Evolutionary conservation across 192 early-diverging fungal species (phyloP).

Genomic region (Phycomyces blakesleeanus): DNA sequence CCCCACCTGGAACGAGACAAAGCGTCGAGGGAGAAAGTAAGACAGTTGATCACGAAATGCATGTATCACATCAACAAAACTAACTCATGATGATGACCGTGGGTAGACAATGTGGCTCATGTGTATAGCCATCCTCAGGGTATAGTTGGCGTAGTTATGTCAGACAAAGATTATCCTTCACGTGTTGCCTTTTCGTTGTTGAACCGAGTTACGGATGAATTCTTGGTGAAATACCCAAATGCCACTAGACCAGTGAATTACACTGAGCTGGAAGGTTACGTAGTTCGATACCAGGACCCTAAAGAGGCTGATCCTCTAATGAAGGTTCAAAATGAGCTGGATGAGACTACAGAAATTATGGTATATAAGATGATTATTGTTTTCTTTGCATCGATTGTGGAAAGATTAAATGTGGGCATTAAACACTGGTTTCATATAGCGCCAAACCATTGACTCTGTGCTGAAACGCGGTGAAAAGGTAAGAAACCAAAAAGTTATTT

Average conservation of each 20-base stretch:
- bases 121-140: constrained; percentile 71
- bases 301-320: constrained; percentile 87
- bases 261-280: constrained; percentile 68
- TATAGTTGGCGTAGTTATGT: constrained; percentile 72
- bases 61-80: background rate
- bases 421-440: too few species aligned
- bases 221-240: constrained; percentile 57
- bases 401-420: too few species aligned
- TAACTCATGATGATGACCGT: constrained; percentile 6
- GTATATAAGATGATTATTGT: too few species aligned
- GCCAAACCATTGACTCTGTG: constrained; percentile 91
- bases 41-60: background rate
- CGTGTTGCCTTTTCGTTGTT: constrained; percentile 84
- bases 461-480: constrained; percentile 82
- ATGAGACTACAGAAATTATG: constrained; percentile 94
- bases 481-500: background rate
- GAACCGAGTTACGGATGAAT: constrained; percentile 87
- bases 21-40: constrained; percentile 78
- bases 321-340: constrained; percentile 92
- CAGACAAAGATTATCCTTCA: constrained; percentile 85
- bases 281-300: constrained; percentile 88
- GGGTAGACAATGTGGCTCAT: constrained; percentile 79
- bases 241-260: constrained; percentile 43
- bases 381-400: too few species aligned
- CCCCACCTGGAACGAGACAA: constrained; percentile 71